phyloP scores from a whole-genome alignment of 1,284 basidiomycete species.

The Tilletia setariae region DNA sequence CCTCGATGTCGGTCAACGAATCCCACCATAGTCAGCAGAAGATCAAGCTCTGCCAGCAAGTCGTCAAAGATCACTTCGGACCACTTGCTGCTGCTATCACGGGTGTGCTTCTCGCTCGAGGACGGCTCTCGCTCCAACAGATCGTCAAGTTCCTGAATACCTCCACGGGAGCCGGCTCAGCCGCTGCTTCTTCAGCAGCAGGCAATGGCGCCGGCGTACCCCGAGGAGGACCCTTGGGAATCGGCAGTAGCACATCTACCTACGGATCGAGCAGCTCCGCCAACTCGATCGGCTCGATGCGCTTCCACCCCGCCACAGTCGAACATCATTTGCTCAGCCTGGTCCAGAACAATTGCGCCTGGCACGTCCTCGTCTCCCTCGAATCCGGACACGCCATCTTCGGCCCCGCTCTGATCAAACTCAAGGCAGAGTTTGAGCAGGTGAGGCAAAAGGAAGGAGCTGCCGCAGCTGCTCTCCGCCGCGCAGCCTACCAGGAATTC shows the following conservation, averaged over 20 bases:
- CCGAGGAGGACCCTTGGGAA: slow-evolving; percentile 16
- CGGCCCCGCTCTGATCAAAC: slow-evolving; percentile 4
- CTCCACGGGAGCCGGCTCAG: slow-evolving; percentile 17
- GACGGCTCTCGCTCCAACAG: slow-evolving; percentile 69
- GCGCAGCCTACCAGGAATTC: slow-evolving; percentile 37
- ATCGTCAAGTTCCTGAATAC: slow-evolving; percentile 48
- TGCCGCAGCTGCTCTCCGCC: neutral
- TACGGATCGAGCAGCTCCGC: slow-evolving; percentile 17
- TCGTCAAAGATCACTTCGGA: slow-evolving; percentile 75
- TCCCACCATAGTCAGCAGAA: slow-evolving; percentile 41
- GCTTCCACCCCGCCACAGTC: slow-evolving; percentile 56
- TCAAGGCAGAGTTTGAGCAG: slow-evolving; percentile 27
- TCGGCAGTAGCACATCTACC: slow-evolving; percentile 21
- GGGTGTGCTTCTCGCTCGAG: slow-evolving; percentile 75
- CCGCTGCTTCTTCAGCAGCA: slow-evolving; percentile 24
- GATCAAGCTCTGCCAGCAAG: slow-evolving; percentile 66
- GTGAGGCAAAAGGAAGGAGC: slow-evolving; percentile 20
- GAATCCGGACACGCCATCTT: slow-evolving; percentile 1
- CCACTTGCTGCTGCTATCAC: slow-evolving; percentile 71
- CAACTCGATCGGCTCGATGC: slow-evolving; percentile 15
- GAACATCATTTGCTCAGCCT: slow-evolving; percentile 75
- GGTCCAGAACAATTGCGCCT: slow-evolving; percentile 75
- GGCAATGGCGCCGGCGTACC: neutral
- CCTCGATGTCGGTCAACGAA: neutral
- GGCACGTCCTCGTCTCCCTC: slow-evolving; percentile 41